A percentile compares a stretch with the other conserved stretches of the same genome.
Evolutionary conservation across 1,284 basidiomycete species (phyloP).

Genomic region (Trametes polyzona): DNA sequence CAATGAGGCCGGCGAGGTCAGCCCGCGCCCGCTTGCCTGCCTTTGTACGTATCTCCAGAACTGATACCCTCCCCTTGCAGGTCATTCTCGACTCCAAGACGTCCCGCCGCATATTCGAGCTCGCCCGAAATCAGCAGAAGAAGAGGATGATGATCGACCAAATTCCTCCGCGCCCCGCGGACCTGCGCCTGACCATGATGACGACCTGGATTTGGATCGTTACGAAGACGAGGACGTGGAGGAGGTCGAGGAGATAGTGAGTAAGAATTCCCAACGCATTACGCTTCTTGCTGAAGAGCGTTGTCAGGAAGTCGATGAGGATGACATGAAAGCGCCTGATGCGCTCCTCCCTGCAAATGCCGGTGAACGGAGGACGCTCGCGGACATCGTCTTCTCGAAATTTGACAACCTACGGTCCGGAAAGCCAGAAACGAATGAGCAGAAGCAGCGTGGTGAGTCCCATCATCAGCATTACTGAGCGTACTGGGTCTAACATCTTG

Average conservation of each 20-base stretch:
- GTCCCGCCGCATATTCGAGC: slow-evolving; percentile 88
- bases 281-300: slow-evolving; percentile 10
- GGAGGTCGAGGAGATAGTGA: slow-evolving; percentile 63
- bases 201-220: slow-evolving; percentile 57
- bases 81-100: slow-evolving; percentile 83
- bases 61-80: slow-evolving; percentile 41
- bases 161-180: slow-evolving; percentile 39
- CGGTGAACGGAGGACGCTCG: slow-evolving; percentile 82
- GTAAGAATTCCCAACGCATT: slow-evolving; percentile 30
- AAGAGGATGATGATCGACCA: slow-evolving; percentile 41
- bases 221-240: slow-evolving; percentile 52
- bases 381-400: slow-evolving; percentile 96
- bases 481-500: neutral
- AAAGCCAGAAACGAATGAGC: slow-evolving; percentile 56
- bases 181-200: slow-evolving; percentile 38
- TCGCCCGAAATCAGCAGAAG: slow-evolving; percentile 93
- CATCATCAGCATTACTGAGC: neutral
- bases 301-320: slow-evolving; percentile 84
- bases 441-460: slow-evolving; percentile 57
- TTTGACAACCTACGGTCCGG: slow-evolving; percentile 65
- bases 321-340: slow-evolving; percentile 85
- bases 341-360: slow-evolving; percentile 74
- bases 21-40: slow-evolving; percentile 1
- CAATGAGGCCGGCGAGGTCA: slow-evolving; percentile 62
- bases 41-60: neutral